A percentile compares a stretch with the other conserved stretches of the same genome.
Evolutionary conservation across 306 rosid genomes (phyloP).

Genomic region (Cicer yamashitae): DNA sequence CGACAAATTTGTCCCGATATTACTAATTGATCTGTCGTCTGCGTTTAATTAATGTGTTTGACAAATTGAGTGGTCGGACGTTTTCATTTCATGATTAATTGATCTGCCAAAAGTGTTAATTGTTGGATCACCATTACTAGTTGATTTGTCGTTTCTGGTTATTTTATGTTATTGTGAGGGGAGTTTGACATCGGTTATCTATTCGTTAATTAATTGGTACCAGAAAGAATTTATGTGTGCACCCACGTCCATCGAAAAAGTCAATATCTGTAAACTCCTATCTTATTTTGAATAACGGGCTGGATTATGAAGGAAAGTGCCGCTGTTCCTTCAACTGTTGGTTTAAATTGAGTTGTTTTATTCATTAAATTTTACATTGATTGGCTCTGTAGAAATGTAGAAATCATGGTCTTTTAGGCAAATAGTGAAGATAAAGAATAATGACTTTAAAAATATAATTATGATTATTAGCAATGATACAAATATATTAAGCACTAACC

Average conservation of each 20-base stretch:
- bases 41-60: neutral
- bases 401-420: neutral
- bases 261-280: neutral
- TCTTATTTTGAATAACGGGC: neutral
- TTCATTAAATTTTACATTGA: conserved; percentile 19
- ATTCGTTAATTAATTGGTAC: neutral
- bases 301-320: neutral
- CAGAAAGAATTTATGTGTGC: neutral
- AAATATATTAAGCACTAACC: neutral
- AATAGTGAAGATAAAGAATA: neutral
- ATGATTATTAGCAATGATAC: neutral
- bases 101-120: neutral
- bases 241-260: neutral
- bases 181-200: conserved; percentile 15
- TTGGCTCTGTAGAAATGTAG: neutral
- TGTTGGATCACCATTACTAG: neutral
- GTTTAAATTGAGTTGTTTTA: conserved; percentile 22
- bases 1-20: neutral
- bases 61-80: conserved; percentile 13
- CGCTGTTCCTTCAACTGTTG: neutral
- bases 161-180: neutral
- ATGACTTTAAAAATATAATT: neutral
- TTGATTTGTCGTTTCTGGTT: neutral
- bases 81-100: neutral
- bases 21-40: neutral